Base-by-base conservation (phyloP, 108 stramenopile genomes). In the Skeletonema grethae region DNA sequence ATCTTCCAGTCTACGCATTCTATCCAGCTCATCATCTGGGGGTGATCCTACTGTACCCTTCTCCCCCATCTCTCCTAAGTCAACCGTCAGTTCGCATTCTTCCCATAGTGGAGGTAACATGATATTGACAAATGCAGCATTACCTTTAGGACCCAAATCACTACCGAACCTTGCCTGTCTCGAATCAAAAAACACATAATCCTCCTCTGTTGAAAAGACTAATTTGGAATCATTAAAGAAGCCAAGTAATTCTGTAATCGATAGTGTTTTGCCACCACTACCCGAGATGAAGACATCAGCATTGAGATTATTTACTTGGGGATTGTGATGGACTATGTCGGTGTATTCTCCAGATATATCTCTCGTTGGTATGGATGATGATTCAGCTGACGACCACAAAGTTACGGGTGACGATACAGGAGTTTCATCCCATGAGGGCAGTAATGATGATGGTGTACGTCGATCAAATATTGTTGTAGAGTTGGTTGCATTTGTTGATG, bases 131-230 rank as follows among this genome's bases (percentile, higher is more conserved):
- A 68, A 35, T 11, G 36, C 61, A 10, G 50, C 61, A 30, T 63
- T 38, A 3, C 75, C 75, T 25, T 53, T 20, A 3, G 75, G 75
- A 15, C 75, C 75, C 16, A 76, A 31, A 56, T 76, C 75, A n/a
- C 2, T 3, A 0, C 75, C 75, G 31, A 76, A 69, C n/a, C 22
- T 5, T 12, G 61, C 67, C 39, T 63, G 67, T 31, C 56, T 62
- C 13, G 75, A 69, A 63, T 76, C 75, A 55, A 64, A 76, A 28
- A 57, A 76, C 28, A 76, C 39, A 45, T 61, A 67, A 9, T 53
- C 20, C 50, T 53, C 50, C 7, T 53, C 50, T 22, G 18, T 22
- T 20, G 18, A 9, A 8, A 53, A 53, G 20, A 53, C 22, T 24
- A 53, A 24, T 53, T 53, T 53, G 22, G 50, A 53, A 53, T 53